Percentiles rank a stretch among this genome's conserved stretches.
Conservation (phyloP, 148 eudicot genomes). For the Diospyros kaki region DNA sequence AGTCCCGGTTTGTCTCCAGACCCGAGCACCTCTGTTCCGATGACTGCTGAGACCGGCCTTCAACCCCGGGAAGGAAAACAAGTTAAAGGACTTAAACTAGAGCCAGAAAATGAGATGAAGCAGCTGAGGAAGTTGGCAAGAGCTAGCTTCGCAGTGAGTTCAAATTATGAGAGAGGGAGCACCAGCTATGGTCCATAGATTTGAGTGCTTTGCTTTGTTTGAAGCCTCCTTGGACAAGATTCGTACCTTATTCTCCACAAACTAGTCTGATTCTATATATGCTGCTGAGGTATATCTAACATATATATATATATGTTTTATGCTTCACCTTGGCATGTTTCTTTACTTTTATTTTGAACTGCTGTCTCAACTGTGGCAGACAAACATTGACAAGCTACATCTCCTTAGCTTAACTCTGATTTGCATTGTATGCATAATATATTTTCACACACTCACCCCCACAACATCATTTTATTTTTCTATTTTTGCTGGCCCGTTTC, state of each 20-base stretch:
- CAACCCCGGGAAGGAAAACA: constrained; percentile 8
- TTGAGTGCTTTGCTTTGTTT: background rate
- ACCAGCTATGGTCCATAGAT: constrained; percentile 14
- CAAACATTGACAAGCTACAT: background rate
- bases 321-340: background rate
- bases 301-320: background rate
- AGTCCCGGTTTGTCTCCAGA: constrained; percentile 11
- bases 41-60: background rate
- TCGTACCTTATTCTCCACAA: background rate
- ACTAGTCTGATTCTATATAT: background rate
- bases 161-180: constrained; percentile 18
- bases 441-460: too few relatives aligned
- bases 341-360: background rate
- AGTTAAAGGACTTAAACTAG: constrained; percentile 1
- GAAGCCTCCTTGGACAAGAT: background rate
- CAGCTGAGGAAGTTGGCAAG: constrained; percentile 17
- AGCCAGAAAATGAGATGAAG: constrained; percentile 18
- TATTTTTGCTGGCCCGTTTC: too few relatives aligned
- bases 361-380: background rate
- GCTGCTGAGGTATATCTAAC: background rate
- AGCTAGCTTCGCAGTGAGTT: constrained; percentile 12
- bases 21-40: background rate
- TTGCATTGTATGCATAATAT: background rate
- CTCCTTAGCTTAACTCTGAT: background rate
- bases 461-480: too few relatives aligned